A percentile compares a stretch with the other conserved stretches of the same genome.
Evolutionary conservation across 805 yeast genomes (phyloP).

Genomic region (Alloascoidea africana): DNA sequence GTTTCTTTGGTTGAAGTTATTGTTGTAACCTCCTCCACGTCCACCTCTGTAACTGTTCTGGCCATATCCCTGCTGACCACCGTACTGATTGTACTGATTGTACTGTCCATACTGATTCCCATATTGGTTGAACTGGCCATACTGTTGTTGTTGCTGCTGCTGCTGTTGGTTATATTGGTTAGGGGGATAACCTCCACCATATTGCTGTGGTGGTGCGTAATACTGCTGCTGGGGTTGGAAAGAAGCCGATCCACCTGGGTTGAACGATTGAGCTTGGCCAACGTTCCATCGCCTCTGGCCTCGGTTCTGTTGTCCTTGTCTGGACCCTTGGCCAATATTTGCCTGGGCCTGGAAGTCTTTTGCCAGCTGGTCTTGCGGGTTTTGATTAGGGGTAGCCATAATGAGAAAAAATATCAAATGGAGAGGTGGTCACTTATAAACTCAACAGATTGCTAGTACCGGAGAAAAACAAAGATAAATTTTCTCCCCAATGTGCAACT

Average conservation of each 20-base stretch:
- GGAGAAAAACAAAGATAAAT: too few species aligned
- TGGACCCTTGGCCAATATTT: constrained; percentile 12
- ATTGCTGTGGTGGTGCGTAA: constrained; percentile 15
- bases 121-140: constrained; percentile 12
- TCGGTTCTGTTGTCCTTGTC: constrained; percentile 19
- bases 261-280: constrained; percentile 20
- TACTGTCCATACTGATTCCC: constrained; percentile 13
- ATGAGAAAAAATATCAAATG: too few species aligned
- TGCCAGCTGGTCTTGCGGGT: constrained; percentile 16
- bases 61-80: constrained; percentile 15
- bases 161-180: constrained; percentile 17
- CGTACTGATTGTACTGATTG: constrained; percentile 13
- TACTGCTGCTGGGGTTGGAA: constrained; percentile 11
- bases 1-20: constrained; percentile 1
- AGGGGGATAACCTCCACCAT: constrained; percentile 9
- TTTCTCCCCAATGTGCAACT: too few species aligned
- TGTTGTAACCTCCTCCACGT: constrained; percentile 14
- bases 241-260: constrained; percentile 21
- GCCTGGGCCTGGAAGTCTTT: constrained; percentile 18
- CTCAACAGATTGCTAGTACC: too few species aligned
- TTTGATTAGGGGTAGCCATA: too few species aligned
- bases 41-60: constrained; percentile 10
- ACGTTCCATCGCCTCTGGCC: constrained; percentile 34
- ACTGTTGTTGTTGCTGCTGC: constrained; percentile 14
- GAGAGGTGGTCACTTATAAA: too few species aligned